These are phyloP conservation scores for Linanthus parryae DNA, from an alignment of 148 eudicot species.

Conservation along the genomic window DNA sequence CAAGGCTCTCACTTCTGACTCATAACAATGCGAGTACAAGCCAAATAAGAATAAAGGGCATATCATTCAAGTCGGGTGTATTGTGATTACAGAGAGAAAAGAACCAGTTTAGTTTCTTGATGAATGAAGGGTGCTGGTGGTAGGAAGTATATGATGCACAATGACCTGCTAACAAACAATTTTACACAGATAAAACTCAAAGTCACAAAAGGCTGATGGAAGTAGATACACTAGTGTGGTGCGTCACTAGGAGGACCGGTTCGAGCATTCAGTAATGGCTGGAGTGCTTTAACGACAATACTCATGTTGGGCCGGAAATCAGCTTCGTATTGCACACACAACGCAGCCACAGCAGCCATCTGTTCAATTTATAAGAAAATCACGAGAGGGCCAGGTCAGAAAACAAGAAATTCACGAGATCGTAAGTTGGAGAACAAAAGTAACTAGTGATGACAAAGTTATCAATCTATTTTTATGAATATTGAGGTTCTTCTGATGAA, in stretches of 20 bases:
- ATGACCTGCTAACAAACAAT: constrained; percentile 5
- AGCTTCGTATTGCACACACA: constrained; percentile 81
- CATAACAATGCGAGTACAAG: too few relatives aligned
- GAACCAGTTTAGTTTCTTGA: background rate
- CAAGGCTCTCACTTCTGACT: too few relatives aligned
- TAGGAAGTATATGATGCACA: background rate
- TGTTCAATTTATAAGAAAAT: too few relatives aligned
- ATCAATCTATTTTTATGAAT: too few relatives aligned
- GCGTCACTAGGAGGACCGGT: constrained; percentile 39
- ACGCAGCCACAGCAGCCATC: constrained; percentile 91
- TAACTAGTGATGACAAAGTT: too few relatives aligned
- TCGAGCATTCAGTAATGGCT: constrained; percentile 63
- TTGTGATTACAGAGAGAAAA: background rate
- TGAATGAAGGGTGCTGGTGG: constrained; percentile 1
- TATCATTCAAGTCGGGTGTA: too few relatives aligned
- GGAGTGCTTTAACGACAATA: constrained; percentile 76
- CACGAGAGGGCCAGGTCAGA: too few relatives aligned
- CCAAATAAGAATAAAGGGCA: too few relatives aligned
- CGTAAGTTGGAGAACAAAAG: too few relatives aligned
- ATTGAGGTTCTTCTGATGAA: too few relatives aligned
- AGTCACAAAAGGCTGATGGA: constrained; percentile 4
- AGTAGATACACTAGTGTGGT: constrained; percentile 20
- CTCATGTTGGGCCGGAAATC: constrained; percentile 86
- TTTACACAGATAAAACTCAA: constrained; percentile 7
- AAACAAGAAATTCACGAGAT: too few relatives aligned